phyloP scores from a whole-genome alignment of 2,329 filamentous ascomycete genomes.

The Verticillium zaregamsianum region DNA sequence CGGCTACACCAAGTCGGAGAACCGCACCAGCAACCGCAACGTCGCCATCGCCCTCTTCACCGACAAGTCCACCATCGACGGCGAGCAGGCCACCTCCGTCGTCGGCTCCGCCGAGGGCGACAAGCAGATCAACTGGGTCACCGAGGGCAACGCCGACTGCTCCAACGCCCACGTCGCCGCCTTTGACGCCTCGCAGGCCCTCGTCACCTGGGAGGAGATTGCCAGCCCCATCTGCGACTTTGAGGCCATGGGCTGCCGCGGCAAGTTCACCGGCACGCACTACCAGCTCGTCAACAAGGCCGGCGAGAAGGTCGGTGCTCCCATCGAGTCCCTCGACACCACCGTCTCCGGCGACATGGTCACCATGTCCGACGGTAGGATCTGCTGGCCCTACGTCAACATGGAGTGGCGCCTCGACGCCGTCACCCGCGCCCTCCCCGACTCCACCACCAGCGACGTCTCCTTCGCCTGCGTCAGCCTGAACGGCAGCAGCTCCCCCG shows the following conservation, averaged over 20 bases:
- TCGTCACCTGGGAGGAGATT: conserved; percentile 60
- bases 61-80: conserved; percentile 53
- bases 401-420: conserved; percentile 43
- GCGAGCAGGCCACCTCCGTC: conserved; percentile 47
- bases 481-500: conserved; percentile 57
- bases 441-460: conserved; percentile 57
- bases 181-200: conserved; percentile 45
- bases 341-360: conserved; percentile 61
- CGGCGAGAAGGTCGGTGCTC: conserved; percentile 47
- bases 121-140: conserved; percentile 57
- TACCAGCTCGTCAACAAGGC: conserved; percentile 52
- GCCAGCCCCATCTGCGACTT: conserved; percentile 49
- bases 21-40: conserved; percentile 55
- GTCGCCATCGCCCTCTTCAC: conserved; percentile 53
- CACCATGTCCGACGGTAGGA: conserved; percentile 50
- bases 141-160: conserved; percentile 43
- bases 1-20: conserved; percentile 46
- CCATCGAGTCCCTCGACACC: conserved; percentile 46
- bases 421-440: conserved; percentile 37
- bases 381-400: conserved; percentile 59
- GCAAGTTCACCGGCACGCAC: conserved; percentile 53
- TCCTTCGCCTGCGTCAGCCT: conserved; percentile 63
- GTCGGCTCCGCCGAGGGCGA: conserved; percentile 51
- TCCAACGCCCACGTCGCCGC: conserved; percentile 55
- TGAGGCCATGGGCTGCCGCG: conserved; percentile 55